Percentiles rank a stretch among this genome's conserved stretches.
Conservation (phyloP, 139 green algal species). For the Medakamo hakoo region DNA sequence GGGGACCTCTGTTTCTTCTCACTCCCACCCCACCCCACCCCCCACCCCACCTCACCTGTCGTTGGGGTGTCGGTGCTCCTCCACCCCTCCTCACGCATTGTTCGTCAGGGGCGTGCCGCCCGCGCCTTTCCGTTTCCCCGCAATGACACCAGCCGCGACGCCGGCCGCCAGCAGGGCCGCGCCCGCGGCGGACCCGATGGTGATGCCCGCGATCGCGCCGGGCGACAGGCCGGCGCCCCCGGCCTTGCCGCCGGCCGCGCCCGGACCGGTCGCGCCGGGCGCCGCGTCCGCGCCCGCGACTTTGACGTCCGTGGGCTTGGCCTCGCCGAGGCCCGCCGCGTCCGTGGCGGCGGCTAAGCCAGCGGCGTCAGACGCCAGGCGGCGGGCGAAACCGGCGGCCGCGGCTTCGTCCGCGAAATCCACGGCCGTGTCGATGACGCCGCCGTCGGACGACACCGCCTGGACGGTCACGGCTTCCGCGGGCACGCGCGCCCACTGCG, state of each 20-base stretch:
- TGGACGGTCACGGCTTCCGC: not conserved
- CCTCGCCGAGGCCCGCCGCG: not conserved
- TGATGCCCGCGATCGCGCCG: not conserved
- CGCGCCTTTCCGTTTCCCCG: too few relatives aligned
- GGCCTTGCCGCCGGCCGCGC: too few relatives aligned
- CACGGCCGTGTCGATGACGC: not conserved
- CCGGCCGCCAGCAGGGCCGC: not conserved
- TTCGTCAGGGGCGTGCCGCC: too few relatives aligned
- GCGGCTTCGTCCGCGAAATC: not conserved
- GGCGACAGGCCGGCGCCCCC: not conserved
- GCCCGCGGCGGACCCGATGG: not conserved
- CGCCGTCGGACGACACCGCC: not conserved
- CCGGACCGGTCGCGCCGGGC: too few relatives aligned
- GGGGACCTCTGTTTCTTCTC: too few relatives aligned
- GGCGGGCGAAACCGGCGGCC: not conserved
- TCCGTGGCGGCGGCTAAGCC: not conserved
- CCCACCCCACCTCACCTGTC: too few relatives aligned
- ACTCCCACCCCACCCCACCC: too few relatives aligned
- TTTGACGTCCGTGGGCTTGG: not conserved
- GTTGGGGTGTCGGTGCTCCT: too few relatives aligned
- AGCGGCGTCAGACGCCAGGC: not conserved
- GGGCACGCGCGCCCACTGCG: not conserved
- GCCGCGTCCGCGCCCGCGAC: not conserved
- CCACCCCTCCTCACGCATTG: too few relatives aligned
- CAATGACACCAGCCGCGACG: too few relatives aligned